Base-by-base conservation (phyloP, 176 grass and related monocot species). In the Oryza coarctata region DNA sequence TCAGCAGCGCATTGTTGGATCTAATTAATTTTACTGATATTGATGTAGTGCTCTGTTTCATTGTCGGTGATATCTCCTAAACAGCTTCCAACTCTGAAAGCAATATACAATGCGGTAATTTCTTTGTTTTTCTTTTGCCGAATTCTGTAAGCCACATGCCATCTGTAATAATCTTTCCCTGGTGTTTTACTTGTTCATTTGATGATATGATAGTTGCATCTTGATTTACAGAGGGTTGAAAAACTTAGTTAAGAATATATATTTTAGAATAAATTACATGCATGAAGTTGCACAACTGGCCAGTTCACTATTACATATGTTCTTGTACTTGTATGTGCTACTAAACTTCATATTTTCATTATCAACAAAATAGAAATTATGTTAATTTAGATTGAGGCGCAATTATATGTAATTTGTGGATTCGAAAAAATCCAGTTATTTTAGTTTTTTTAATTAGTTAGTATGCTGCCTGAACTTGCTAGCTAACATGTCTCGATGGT, bases 51-150 rank as follows among this genome's bases (percentile, higher is more conserved):
- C 63, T 86, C 79, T 61, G 52, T 95, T 29, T 95, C 95, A 35
- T 73, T 97, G 69, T 97, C 92, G 4, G 92, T 98, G 81, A 85
- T 98, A 87, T 94, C 95, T 47, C 95, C 95, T 60, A 94, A 95
- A 63, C 95, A 95, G 39, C 84, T 94, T 84, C 92, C 92, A n/a
- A 93, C 91, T 79, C 66, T 97, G 52, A 94, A 87, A 71, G 90
- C 90, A 23, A 87, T 97, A 90, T 97, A 97, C 70, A 97, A 91
- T 84, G 92, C 88, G 88, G 95, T 97, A 97, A 78, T 74, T 45
- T 60, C 23, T 9, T 77, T 55, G 66, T 41, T 80, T 85, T 65
- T 40, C 5, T 79, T 79, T 15, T 74, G 70, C 27, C 14, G 25
- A 60, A 45, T 58, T 82, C 49, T 50, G 14, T 33, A 84, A 73